Conservation (phyloP, 805 yeast genomes). For the Danielia reshetovae region DNA sequence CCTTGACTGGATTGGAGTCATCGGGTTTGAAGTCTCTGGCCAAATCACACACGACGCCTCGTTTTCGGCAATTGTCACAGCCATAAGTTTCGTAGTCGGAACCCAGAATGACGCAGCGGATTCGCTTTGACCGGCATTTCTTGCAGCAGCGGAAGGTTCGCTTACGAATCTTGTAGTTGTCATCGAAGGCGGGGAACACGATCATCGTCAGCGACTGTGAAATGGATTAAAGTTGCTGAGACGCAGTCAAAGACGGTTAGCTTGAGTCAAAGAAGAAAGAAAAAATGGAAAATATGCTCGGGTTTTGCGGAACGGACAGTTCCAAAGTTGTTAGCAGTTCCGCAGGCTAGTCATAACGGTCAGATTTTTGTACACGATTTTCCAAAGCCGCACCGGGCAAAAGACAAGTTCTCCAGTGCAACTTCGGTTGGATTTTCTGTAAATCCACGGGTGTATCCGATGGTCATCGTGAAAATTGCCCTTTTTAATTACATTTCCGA, state of each 20-base stretch:
- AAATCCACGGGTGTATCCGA: too few relatives aligned
- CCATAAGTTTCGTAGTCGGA: conserved; percentile 19
- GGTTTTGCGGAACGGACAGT: conserved; percentile 1
- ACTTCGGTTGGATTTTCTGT: too few relatives aligned
- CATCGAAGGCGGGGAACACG: conserved; percentile 42
- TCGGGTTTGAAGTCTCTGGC: not conserved
- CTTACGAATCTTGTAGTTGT: conserved; percentile 36
- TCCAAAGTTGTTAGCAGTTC: too few relatives aligned
- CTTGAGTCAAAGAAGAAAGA: not conserved
- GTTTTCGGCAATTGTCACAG: conserved; percentile 19
- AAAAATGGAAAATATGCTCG: not conserved
- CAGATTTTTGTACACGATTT: too few relatives aligned
- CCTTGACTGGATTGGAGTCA: not conserved
- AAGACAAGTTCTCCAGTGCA: too few relatives aligned
- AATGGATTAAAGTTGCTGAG: too few relatives aligned
- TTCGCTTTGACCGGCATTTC: conserved; percentile 34
- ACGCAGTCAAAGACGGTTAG: too few relatives aligned
- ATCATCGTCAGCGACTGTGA: conserved; percentile 19
- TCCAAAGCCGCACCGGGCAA: too few relatives aligned
- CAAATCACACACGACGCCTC: conserved; percentile 16
- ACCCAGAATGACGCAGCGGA: conserved; percentile 17
- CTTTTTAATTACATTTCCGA: too few relatives aligned
- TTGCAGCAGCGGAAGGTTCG: conserved; percentile 40
- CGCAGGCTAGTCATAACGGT: too few relatives aligned
- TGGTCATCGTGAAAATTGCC: too few relatives aligned